Base-by-base conservation (phyloP, 2,329 filamentous ascomycete genomes). In the Hypoxylon sp. region DNA sequence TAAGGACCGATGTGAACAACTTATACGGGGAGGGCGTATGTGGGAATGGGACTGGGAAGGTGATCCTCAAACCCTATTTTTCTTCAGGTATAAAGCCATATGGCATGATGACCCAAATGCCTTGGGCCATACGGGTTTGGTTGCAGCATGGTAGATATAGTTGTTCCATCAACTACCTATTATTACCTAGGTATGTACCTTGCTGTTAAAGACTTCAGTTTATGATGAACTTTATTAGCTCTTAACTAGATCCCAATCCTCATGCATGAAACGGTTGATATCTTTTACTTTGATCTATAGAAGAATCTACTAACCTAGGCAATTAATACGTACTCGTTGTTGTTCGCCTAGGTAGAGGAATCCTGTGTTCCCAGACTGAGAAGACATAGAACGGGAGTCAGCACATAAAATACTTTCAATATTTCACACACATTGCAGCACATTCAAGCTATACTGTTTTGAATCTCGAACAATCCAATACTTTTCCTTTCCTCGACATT, bases 41-140 rank as follows among this genome's bases (percentile, higher is more conserved):
- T 61, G 61, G 57, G 17, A 38, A 36, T 67, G 65, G 60, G 17
- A 38, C 30, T 67, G 65, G 60, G 9, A 7, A 34, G 13, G 13
- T 36, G 6, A 3, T 36, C 34, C 19, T 19, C 17, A 2, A 43
- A 3, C 7, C 17, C n/a, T 17, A 5, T 6, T 7, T 3, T 4
- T 5, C 4, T 21, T 43, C n/a, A 43, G 10, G 21, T 2, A 11
- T 9, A 11, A 11, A n/a, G 19, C 60, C 5, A 5, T 51, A 17
- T 65, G 63, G 63, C 51, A 52, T 5, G 49, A 48, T 6, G 51
- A 65, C 13, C 63, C 63, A 17, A 17, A 11, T 21, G 3, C 17
- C 21, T 11, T 43, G 9, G 38, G 38, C 9, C 2, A 5, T 2
- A 3, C 1, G 6, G 38, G 38, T 11, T 43, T 17, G 11, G 38